Evolutionary conservation across 1,284 basidiomycete species (phyloP), one percentile per base, ranked within the genome.

Genomic region (Golubevia sp.): DNA sequence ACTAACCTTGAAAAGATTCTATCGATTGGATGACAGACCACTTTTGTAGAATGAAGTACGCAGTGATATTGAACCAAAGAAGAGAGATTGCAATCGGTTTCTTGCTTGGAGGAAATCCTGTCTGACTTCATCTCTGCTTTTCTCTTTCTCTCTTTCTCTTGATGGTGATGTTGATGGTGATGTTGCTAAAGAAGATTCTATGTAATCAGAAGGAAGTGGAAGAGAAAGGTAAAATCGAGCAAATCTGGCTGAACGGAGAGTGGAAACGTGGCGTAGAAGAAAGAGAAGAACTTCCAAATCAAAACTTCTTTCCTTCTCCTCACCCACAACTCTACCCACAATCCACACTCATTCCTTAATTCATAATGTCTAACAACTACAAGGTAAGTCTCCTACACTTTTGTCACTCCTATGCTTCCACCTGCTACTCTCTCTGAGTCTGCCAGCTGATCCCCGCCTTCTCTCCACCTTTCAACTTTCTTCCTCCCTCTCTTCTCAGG

Each of bases 401-500:
- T 23, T 52, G 21, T 26, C 21, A 27, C 6, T 52, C 50, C 6
- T 23, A 0, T 6, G 20, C 18, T 18, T 49, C 18, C 48, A 18
- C 20, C 48, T 49, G 18, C 48, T 49, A 18, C n/a, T n/a, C n/a
- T n/a, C n/a, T n/a, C n/a, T 52, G 21, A 23, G 6, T 13, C 50
- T 26, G 7, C 13, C 50, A 11, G 11, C 25, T 52, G 21, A 27
- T 13, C 50, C 13, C 7, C 5, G 21, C 25, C 50, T n/a, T 52
- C 50, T 26, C 25, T 52, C 50, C 13, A 23, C 50, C 13, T 13
- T 26, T 26, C 50, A 7, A 7, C 50, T 13, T 26, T 7, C 13
- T 52, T 26, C 50, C 13, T 23, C 50, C 50, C 13, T 26, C 11
- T 13, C 44, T n/a, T 57, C 21, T 21, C 8, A 76, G 74, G 86